These are phyloP conservation scores for Pleurotus tuoliensis DNA, from an alignment of 768 basidiomycete genomes.

Conservation along the genomic window DNA sequence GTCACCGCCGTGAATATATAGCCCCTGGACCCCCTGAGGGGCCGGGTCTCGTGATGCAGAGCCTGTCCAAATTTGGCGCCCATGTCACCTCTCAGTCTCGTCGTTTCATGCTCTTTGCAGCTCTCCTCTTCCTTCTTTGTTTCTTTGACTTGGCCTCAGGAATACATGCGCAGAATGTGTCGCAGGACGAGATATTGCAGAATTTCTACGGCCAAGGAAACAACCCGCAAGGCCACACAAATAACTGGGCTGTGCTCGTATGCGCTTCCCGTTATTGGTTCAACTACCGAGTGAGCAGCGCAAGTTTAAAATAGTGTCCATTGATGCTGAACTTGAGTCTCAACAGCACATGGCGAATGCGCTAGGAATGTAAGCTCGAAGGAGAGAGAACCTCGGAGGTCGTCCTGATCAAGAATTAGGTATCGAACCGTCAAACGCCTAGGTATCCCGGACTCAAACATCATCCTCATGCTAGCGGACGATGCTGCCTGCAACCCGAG, in stretches of 20 bases:
- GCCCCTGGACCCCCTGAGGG: too few relatives aligned
- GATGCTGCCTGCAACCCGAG: slow-evolving; percentile 92
- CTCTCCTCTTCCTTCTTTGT: slow-evolving; percentile 27
- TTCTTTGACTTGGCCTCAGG: slow-evolving; percentile 32
- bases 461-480: slow-evolving; percentile 98
- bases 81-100: too few relatives aligned
- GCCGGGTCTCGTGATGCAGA: too few relatives aligned
- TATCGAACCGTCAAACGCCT: slow-evolving; percentile 97
- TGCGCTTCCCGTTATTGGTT: slow-evolving; percentile 97
- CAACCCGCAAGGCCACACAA: slow-evolving; percentile 63
- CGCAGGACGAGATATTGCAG: slow-evolving; percentile 34
- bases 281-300: slow-evolving; percentile 82
- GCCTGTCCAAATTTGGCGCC: too few relatives aligned
- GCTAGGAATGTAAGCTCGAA: slow-evolving; percentile 79
- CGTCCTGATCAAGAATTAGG: slow-evolving; percentile 37
- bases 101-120: slow-evolving; percentile 24
- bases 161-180: slow-evolving; percentile 19
- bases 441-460: slow-evolving; percentile 97
- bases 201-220: slow-evolving; percentile 38
- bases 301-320: too few relatives aligned
- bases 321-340: too few relatives aligned
- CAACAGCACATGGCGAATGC: slow-evolving; percentile 98
- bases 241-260: slow-evolving; percentile 98
- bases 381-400: not conserved
- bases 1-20: too few relatives aligned